Base-by-base conservation (phyloP, 106 monocot genomes). In the Chionographis japonica region DNA sequence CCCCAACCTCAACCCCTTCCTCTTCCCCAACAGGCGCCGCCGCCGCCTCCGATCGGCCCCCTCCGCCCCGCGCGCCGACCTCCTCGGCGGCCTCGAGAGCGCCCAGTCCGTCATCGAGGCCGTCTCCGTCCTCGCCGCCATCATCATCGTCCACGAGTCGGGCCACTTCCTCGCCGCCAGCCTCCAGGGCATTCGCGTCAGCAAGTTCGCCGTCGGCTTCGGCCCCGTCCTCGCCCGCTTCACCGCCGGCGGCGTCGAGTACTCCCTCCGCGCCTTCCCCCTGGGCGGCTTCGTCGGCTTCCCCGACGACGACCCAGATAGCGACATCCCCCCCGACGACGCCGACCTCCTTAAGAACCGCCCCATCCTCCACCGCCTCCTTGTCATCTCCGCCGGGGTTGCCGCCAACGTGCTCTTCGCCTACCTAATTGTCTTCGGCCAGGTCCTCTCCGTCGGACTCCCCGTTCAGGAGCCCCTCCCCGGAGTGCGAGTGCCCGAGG, bases 261-360 rank as follows among this genome's bases (percentile, higher is more conserved):
- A 77, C 81, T 90, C 94, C 20, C 73, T 94, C 64, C 90, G 94
- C 40, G 87, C 94, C 57, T 85, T 90, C 78, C 94, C 94, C 7
- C 90, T 94, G 13, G 94, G 94, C 37, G 94, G 94, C 14, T 94
- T 78, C 82, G 94, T 94, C 41, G 94, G 73, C 18, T 94, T 90
- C 76, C 94, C 94, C 51, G 94, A 94, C 70, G 59, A 89, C 63
- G 89, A 90, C 70, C 84, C 92, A 50, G 91, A 89, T 40, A 77
- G 69, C 63, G 76, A 68, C 37, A 60, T 86, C 70, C 68, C 86
- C 18, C 27, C 86, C 46, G 86, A 89, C 75, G 95, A 95, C 72
- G 69, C 86, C 42, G 92, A 95, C 66, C 82, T 95, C 68, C 82
- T 95, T 41, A 58, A 59, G 38, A 95, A 95, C 81, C 78, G 92